Percentiles rank a stretch among this genome's conserved stretches.
These are phyloP conservation scores for Candida sanyaensis DNA, from an alignment of 1,139 yeast species.

Conservation along the genomic window DNA sequence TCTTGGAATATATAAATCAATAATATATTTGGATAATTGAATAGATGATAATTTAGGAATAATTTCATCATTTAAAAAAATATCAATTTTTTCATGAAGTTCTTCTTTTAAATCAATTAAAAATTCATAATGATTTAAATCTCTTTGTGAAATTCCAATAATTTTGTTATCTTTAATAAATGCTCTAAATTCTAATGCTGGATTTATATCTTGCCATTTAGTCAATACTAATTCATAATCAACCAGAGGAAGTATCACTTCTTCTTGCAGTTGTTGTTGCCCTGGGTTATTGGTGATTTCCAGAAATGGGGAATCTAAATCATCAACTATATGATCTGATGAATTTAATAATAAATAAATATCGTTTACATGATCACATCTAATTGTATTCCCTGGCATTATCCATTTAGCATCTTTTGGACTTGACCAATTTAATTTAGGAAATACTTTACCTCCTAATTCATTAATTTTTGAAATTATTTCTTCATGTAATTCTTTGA, in stretches of 20 bases:
- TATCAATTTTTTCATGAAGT: conserved; percentile 50
- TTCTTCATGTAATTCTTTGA: conserved; percentile 58
- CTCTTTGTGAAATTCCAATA: conserved; percentile 82
- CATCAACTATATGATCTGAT: conserved; percentile 86
- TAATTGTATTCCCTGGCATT: conserved; percentile 68
- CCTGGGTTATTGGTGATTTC: conserved; percentile 17
- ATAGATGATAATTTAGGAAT: conserved; percentile 46
- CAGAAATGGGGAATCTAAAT: conserved; percentile 71
- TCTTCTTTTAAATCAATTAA: conserved; percentile 49
- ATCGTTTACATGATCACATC: conserved; percentile 71
- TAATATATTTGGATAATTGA: conserved; percentile 42
- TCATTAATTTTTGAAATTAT: conserved; percentile 43
- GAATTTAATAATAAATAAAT: conserved; percentile 79
- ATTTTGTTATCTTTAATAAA: conserved; percentile 66
- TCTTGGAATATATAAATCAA: conserved; percentile 81
- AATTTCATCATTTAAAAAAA: conserved; percentile 46
- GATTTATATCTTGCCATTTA: conserved; percentile 79
- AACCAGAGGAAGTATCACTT: conserved; percentile 7
- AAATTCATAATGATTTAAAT: conserved; percentile 77
- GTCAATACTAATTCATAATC: conserved; percentile 70
- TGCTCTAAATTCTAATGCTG: conserved; percentile 87
- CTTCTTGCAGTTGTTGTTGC: conserved; percentile 12
- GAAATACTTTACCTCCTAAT: conserved; percentile 65
- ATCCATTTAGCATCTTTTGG: conserved; percentile 97
- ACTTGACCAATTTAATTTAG: conserved; percentile 95